A percentile compares a stretch with the other conserved stretches of the same genome.
Evolutionary conservation across 2,329 filamentous ascomycete genomes (phyloP).

Genomic region (Pezicula carpinea): DNA sequence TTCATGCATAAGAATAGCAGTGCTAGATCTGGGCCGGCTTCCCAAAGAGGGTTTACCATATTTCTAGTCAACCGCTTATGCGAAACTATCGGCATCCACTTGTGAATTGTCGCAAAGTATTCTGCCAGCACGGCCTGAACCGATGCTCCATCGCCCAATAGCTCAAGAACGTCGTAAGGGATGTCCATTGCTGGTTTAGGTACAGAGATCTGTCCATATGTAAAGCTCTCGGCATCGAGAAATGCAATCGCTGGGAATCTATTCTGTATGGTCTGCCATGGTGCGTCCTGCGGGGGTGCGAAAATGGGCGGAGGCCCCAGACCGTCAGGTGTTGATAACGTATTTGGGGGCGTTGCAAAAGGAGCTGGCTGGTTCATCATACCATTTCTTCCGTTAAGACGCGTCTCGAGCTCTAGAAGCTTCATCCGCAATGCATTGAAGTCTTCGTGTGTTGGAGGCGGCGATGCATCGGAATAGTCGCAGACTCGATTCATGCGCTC

Average conservation of each 20-base stretch:
- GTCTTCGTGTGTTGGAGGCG: slow-evolving; percentile 35
- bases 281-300: slow-evolving; percentile 15
- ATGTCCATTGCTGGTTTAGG: slow-evolving; percentile 34
- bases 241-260: slow-evolving; percentile 40
- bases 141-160: slow-evolving; percentile 33
- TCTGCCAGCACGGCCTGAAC: slow-evolving; percentile 33
- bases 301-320: slow-evolving; percentile 16
- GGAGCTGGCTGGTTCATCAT: slow-evolving; percentile 15
- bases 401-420: slow-evolving; percentile 34
- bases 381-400: slow-evolving; percentile 24
- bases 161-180: slow-evolving; percentile 31
- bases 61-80: slow-evolving; percentile 37
- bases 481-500: slow-evolving; percentile 35
- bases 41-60: slow-evolving; percentile 35
- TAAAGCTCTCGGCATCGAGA: slow-evolving; percentile 37
- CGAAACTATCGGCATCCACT: slow-evolving; percentile 44
- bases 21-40: slow-evolving; percentile 41
- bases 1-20: slow-evolving; percentile 46
- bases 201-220: slow-evolving; percentile 30
- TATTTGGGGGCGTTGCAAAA: slow-evolving; percentile 20
- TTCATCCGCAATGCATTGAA: slow-evolving; percentile 33
- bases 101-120: slow-evolving; percentile 41
- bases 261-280: slow-evolving; percentile 24
- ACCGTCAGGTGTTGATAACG: slow-evolving; percentile 9
- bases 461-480: slow-evolving; percentile 35